These are phyloP conservation scores for Plantago major DNA, from an alignment of 257 asterid species.

Conservation along the genomic window DNA sequence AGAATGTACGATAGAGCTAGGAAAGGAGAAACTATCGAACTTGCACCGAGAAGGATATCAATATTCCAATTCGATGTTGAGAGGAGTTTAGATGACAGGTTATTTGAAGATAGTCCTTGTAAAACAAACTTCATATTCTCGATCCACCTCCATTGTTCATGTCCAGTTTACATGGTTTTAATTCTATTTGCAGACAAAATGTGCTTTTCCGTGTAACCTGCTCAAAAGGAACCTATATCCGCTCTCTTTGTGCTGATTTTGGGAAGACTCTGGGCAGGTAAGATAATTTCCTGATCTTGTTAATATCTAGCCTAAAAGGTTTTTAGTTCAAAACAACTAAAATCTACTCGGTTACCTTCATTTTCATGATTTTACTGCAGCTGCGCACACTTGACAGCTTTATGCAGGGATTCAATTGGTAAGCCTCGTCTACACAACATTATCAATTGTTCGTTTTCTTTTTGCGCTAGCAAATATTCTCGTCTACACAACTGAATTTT, in stretches of 20 bases:
- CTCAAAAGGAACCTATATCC: constrained; percentile 92
- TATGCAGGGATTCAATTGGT: constrained; percentile 94
- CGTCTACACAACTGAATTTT: background rate
- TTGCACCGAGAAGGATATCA: constrained; percentile 83
- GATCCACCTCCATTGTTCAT: background rate
- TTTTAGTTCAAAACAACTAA: background rate
- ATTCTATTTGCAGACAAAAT: constrained; percentile 60
- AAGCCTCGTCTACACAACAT: constrained; percentile 13
- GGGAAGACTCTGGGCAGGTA: constrained; percentile 93
- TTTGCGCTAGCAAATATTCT: background rate
- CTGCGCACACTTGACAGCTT: constrained; percentile 92
- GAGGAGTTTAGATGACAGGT: constrained; percentile 95
- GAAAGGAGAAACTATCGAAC: constrained; percentile 92
- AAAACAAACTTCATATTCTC: background rate
- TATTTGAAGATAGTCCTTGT: background rate
- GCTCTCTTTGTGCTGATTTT: constrained; percentile 95
- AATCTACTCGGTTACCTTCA: constrained; percentile 1
- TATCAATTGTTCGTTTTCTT: background rate
- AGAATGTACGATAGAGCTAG: constrained; percentile 97
- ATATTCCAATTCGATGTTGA: constrained; percentile 73
- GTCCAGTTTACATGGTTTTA: background rate
- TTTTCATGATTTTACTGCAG: constrained; percentile 34
- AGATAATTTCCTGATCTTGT: constrained; percentile 4
- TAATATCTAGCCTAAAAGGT: background rate
- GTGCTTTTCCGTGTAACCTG: constrained; percentile 85